Percentiles rank a stretch among this genome's conserved stretches.
Evolutionary conservation across 2,329 filamentous ascomycete genomes (phyloP).

Genomic region (Phaeosphaeriaceae sp.): DNA sequence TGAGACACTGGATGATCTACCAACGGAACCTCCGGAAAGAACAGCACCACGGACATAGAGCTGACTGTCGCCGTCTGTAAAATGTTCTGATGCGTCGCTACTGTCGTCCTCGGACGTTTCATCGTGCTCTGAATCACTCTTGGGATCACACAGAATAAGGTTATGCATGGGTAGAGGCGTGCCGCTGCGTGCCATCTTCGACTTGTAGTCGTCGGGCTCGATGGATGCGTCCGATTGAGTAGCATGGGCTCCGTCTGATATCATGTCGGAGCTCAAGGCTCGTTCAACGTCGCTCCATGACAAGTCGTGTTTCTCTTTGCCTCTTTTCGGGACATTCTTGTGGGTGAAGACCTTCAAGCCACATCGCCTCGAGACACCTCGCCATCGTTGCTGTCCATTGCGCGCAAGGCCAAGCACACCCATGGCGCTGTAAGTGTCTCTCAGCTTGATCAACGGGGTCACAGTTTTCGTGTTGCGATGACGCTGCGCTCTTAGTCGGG

Average conservation of each 20-base stretch:
- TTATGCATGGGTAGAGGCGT: slow-evolving; percentile 35
- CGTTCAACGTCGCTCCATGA: slow-evolving; percentile 52
- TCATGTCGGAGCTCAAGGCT: slow-evolving; percentile 17
- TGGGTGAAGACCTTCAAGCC: slow-evolving; percentile 55
- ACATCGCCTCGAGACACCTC: slow-evolving; percentile 59
- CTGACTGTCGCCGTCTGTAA: neutral
- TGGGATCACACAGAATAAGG: slow-evolving; percentile 17
- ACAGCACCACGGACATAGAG: neutral
- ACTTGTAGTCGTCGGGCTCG: slow-evolving; percentile 20
- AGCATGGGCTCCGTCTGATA: slow-evolving; percentile 19
- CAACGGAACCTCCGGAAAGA: slow-evolving; percentile 4
- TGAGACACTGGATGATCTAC: slow-evolving; percentile 9
- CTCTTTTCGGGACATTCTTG: neutral
- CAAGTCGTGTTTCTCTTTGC: slow-evolving; percentile 7
- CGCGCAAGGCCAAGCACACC: slow-evolving; percentile 60
- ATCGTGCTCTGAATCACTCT: slow-evolving; percentile 1
- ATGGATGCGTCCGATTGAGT: slow-evolving; percentile 26
- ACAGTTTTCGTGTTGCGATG: slow-evolving; percentile 35
- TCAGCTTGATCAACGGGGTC: slow-evolving; percentile 47
- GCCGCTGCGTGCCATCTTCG: slow-evolving; percentile 30
- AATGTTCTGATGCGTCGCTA: neutral
- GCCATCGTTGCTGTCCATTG: slow-evolving; percentile 60
- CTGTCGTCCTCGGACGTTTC: neutral
- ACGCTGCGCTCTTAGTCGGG: slow-evolving; percentile 65
- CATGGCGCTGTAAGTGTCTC: slow-evolving; percentile 63